These are phyloP conservation scores for Larix sibirica DNA, from an alignment of 83 land plant species.

Conservation along the genomic window DNA sequence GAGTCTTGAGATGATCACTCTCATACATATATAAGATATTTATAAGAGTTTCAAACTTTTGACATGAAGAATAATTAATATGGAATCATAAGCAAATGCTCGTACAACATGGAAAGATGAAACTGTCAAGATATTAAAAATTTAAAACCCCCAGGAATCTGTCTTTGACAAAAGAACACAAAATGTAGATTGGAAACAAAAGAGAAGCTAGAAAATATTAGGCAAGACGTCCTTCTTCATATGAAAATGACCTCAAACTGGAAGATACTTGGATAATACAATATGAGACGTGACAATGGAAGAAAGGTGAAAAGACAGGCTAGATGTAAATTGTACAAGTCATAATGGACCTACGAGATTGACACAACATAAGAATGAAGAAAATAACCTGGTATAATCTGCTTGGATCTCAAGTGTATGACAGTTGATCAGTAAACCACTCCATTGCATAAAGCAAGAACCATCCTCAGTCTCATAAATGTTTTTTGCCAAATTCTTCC, in stretches of 20 bases:
- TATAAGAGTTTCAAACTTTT: neutral
- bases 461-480: slow-evolving; percentile 74
- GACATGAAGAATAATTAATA: neutral
- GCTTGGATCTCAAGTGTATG: slow-evolving; percentile 91
- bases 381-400: slow-evolving; percentile 89
- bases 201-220: neutral
- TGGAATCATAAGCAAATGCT: slow-evolving; percentile 1
- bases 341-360: neutral
- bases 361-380: neutral
- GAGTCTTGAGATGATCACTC: neutral
- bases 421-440: slow-evolving; percentile 92
- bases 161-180: neutral
- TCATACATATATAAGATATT: neutral
- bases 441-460: slow-evolving; percentile 85
- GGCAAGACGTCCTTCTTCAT: neutral
- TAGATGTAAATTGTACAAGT: neutral
- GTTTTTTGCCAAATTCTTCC: slow-evolving; percentile 24
- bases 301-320: neutral
- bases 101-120: neutral
- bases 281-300: neutral
- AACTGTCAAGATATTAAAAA: neutral
- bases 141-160: neutral
- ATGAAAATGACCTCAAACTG: neutral
- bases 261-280: neutral
- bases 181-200: neutral